phyloP scores from a whole-genome alignment of 2,329 filamentous ascomycete species.

The Paraphaeosphaeria minitans region DNA sequence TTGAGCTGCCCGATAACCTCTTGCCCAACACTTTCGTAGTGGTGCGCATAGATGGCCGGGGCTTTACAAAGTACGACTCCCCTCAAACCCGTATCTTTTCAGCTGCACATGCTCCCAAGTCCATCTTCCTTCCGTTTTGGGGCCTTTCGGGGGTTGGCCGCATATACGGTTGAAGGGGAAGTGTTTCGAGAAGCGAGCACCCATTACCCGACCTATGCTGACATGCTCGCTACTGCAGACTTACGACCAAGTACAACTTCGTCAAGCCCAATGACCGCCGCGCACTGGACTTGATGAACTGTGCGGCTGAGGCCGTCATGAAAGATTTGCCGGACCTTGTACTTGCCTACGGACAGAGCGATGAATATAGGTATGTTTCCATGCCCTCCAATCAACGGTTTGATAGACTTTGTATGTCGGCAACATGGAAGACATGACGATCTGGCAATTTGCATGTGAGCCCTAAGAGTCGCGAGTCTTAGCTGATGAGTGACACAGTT shows the following conservation, averaged over 20 bases:
- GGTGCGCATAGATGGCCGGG: slow-evolving; percentile 88
- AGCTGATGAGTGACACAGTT: slow-evolving; percentile 62
- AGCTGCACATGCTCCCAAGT: not conserved
- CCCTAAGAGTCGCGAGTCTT: slow-evolving; percentile 9
- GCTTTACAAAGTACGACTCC: slow-evolving; percentile 80
- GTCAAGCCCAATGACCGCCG: slow-evolving; percentile 89
- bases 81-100: not conserved
- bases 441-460: not conserved
- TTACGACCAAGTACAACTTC: slow-evolving; percentile 83
- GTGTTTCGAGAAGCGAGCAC: slow-evolving; percentile 10
- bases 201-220: slow-evolving; percentile 7
- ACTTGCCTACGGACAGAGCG: slow-evolving; percentile 90
- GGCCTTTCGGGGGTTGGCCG: slow-evolving; percentile 22
- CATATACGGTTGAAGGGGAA: slow-evolving; percentile 9
- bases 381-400: slow-evolving; percentile 10
- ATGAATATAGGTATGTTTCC: slow-evolving; percentile 78
- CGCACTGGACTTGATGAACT: slow-evolving; percentile 93
- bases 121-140: slow-evolving; percentile 9
- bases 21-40: slow-evolving; percentile 96
- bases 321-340: slow-evolving; percentile 82
- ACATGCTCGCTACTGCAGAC: slow-evolving; percentile 54
- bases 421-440: not conserved
- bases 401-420: slow-evolving; percentile 21
- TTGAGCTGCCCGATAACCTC: slow-evolving; percentile 81
- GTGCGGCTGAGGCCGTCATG: slow-evolving; percentile 83